These are phyloP conservation scores for Davidsoniella eucalypti DNA, from an alignment of 2,329 filamentous ascomycete species.

Conservation along the genomic window DNA sequence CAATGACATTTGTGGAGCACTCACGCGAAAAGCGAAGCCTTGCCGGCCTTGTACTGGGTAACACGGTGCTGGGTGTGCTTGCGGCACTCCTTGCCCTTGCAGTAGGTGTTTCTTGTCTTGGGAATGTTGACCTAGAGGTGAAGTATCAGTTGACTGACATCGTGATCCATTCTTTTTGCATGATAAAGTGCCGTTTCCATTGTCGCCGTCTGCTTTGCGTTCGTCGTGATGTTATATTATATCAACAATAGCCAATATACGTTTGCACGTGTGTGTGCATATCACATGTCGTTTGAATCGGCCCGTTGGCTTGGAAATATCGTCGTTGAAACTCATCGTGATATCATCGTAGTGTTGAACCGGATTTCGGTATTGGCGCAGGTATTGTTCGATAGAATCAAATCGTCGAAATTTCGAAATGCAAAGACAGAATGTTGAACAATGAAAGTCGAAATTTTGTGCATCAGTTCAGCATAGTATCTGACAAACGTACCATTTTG, in stretches of 20 bases:
- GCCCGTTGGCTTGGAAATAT: too few species aligned
- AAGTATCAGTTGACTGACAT: slow-evolving; percentile 19
- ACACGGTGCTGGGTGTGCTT: slow-evolving; percentile 88
- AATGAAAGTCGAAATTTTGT: neutral
- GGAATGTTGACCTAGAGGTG: slow-evolving; percentile 76
- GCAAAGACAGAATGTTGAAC: neutral
- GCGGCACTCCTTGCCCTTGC: slow-evolving; percentile 88
- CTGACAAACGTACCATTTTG: slow-evolving; percentile 30
- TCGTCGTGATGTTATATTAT: too few species aligned
- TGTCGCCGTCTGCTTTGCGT: neutral
- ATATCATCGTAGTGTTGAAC: neutral
- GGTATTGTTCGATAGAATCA: too few species aligned
- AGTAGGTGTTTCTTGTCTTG: slow-evolving; percentile 94
- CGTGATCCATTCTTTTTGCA: neutral
- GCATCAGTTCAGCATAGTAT: slow-evolving; percentile 10
- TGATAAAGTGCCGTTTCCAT: neutral
- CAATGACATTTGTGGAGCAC: neutral
- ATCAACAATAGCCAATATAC: too few species aligned
- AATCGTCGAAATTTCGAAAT: neutral
- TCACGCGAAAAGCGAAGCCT: slow-evolving; percentile 75
- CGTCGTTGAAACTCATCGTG: neutral
- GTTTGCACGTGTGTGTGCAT: neutral
- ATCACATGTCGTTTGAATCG: too few species aligned
- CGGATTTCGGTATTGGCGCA: neutral
- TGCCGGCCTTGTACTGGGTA: slow-evolving; percentile 94